Evolutionary conservation across 2,329 filamentous ascomycete genomes (phyloP), one percentile per base, ranked within the genome.

Genomic region (Fusarium phyllophilum): DNA sequence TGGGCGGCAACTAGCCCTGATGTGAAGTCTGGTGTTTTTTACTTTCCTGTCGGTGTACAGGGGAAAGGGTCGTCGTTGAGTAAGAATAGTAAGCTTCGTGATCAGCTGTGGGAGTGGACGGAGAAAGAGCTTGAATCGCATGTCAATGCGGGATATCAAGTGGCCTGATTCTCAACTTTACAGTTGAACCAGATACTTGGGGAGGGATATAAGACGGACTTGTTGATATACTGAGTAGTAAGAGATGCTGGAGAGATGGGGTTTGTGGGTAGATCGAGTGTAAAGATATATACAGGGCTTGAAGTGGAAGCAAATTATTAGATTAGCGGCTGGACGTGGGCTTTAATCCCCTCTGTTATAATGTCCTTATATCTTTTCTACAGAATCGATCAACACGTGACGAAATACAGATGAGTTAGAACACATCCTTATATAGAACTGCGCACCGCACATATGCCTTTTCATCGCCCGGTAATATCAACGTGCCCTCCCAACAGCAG

Each of bases 361-460:
- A 29, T 29, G 2, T 29, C 26, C 26, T 29, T 29, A 29, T 29
- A n/a, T n/a, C n/a, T n/a, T n/a, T n/a, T n/a, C n/a, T n/a, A n/a
- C n/a, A n/a, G n/a, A n/a, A n/a, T n/a, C n/a, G n/a, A n/a, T n/a
- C 26, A 29, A 29, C 26, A 29, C 26, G 26, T 8, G 26, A 29
- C 5, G 6, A 29, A 29, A 29, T 29, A 29, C 7, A 29, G 6
- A 29, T 29, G 26, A 29, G 26, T 29, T 29, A 29, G 26, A 29
- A 29, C 8, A 29, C 8, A 7, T 6, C 26, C 26, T 20, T 14
- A 7, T 6, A 10, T 1, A 29, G 4, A 7, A 24, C 18, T 46
- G 6, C 26, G 9, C 12, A 14, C 1, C 8, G 13, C 14, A 29
- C 5, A 2, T 26, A 44, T 44, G 11, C 6, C 6, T 5, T 7